phyloP scores from a whole-genome alignment of 305 asterid genomes.

The Fraxinus platypoda region DNA sequence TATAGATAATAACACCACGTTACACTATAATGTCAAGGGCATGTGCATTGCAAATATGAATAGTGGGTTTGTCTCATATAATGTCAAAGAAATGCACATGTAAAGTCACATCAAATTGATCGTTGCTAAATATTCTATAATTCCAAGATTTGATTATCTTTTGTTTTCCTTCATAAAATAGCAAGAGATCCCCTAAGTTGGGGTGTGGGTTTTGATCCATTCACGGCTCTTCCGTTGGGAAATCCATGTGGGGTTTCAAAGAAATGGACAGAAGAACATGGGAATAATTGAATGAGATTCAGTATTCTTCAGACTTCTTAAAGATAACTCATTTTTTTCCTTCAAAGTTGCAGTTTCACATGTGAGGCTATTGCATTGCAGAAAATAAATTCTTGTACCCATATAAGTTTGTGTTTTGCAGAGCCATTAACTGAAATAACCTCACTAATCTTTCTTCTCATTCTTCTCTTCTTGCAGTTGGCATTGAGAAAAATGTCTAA shows the following conservation, averaged over 20 bases:
- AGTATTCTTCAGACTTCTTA: too few relatives aligned
- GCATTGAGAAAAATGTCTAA: constrained; percentile 28
- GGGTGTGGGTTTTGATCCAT: constrained; percentile 27
- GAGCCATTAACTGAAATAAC: too few relatives aligned
- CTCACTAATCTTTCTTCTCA: background rate
- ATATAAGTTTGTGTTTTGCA: too few relatives aligned
- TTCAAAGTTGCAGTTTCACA: too few relatives aligned
- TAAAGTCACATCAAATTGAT: constrained; percentile 28
- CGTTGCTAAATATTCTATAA: constrained; percentile 16
- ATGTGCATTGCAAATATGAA: constrained; percentile 43
- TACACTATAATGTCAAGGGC: constrained; percentile 2
- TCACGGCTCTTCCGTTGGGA: constrained; percentile 31
- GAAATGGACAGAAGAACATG: too few relatives aligned
- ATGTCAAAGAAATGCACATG: constrained; percentile 53
- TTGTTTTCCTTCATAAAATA: constrained; percentile 4
- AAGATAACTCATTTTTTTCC: background rate
- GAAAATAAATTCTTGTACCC: too few relatives aligned
- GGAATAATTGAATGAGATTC: too few relatives aligned
- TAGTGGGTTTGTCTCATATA: constrained; percentile 30
- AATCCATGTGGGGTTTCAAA: constrained; percentile 9
- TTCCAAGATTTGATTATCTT: constrained; percentile 19
- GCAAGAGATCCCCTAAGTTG: constrained; percentile 14
- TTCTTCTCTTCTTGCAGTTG: constrained; percentile 7
- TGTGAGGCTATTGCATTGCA: too few relatives aligned
- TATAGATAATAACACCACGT: background rate